Evolutionary conservation across 352 stramenopile genomes (phyloP).

Genomic region (Globisporangium solare): DNA sequence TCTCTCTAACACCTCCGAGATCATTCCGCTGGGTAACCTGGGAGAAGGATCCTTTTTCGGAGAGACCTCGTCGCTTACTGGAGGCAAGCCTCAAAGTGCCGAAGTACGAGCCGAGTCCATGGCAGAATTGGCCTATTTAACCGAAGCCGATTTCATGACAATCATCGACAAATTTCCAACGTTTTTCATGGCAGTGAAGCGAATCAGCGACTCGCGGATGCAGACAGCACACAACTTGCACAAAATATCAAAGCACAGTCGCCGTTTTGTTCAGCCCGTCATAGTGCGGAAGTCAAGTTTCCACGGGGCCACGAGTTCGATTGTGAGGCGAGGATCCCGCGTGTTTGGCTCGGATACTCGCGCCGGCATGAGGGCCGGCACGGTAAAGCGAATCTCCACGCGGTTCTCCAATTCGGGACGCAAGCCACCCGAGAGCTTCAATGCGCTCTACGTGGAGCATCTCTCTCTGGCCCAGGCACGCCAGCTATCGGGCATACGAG

Average conservation of each 20-base stretch:
- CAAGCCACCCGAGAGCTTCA: constrained; percentile 24
- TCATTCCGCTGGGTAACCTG: constrained; percentile 57
- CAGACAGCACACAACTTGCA: constrained; percentile 65
- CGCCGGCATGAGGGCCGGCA: constrained; percentile 4
- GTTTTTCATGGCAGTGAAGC: constrained; percentile 60
- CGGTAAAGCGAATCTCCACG: constrained; percentile 7
- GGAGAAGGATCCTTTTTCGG: constrained; percentile 76
- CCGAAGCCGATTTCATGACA: constrained; percentile 45
- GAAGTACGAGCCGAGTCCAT: constrained; percentile 63
- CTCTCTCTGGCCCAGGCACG: constrained; percentile 32
- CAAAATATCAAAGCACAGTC: constrained; percentile 55
- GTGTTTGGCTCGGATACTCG: not conserved
- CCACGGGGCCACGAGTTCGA: not conserved
- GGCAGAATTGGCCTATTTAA: constrained; percentile 61
- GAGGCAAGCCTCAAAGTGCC: constrained; percentile 39
- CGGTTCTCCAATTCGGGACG: constrained; percentile 19
- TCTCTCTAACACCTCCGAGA: constrained; percentile 16
- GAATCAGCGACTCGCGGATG: constrained; percentile 62
- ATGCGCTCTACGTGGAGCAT: constrained; percentile 25
- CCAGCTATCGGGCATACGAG: constrained; percentile 22
- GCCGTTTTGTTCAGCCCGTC: constrained; percentile 18
- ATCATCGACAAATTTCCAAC: constrained; percentile 67
- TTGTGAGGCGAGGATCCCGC: not conserved
- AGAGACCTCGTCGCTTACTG: constrained; percentile 53
- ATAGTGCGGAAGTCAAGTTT: not conserved